Conservation (phyloP, 805 yeast genomes). For the Zygoascus flipseniorum region DNA sequence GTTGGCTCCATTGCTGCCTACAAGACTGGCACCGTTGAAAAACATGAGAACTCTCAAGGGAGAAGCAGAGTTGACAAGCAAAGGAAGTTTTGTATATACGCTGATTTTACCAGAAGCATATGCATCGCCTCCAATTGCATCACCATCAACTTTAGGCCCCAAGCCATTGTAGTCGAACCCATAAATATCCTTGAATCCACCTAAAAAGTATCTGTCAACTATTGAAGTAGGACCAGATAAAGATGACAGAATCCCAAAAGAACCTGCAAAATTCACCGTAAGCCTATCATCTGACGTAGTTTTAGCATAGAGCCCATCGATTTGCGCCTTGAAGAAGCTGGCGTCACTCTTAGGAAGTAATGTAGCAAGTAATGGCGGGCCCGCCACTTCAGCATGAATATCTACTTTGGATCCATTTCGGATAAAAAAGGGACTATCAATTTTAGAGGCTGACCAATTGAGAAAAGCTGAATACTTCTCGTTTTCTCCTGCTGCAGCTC, state of each 20-base stretch:
- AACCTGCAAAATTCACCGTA: conserved; percentile 12
- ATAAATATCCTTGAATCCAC: conserved; percentile 61
- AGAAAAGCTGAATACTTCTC: conserved; percentile 46
- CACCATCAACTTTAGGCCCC: conserved; percentile 49
- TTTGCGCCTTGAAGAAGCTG: conserved; percentile 21
- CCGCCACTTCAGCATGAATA: conserved; percentile 28
- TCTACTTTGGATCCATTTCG: conserved; percentile 34
- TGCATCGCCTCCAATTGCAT: conserved; percentile 59
- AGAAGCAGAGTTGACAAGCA: conserved; percentile 29
- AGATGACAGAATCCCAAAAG: neutral
- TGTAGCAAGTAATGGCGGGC: conserved; percentile 5
- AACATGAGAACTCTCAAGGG: conserved; percentile 57
- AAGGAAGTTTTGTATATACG: conserved; percentile 54
- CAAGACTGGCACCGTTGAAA: conserved; percentile 54
- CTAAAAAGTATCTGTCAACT: conserved; percentile 71
- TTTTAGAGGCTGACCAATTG: conserved; percentile 32
- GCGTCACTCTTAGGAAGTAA: conserved; percentile 13
- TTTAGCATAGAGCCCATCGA: conserved; percentile 9
- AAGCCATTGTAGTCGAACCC: conserved; percentile 60
- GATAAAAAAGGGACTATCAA: conserved; percentile 32
- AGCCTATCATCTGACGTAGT: conserved; percentile 15
- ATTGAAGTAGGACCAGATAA: conserved; percentile 34
- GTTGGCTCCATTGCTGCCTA: neutral
- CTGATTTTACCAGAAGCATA: conserved; percentile 48
- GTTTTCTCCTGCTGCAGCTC: conserved; percentile 55